Conservation (phyloP, 2,329 filamentous ascomycete genomes). For the Laburnicola sp. region DNA sequence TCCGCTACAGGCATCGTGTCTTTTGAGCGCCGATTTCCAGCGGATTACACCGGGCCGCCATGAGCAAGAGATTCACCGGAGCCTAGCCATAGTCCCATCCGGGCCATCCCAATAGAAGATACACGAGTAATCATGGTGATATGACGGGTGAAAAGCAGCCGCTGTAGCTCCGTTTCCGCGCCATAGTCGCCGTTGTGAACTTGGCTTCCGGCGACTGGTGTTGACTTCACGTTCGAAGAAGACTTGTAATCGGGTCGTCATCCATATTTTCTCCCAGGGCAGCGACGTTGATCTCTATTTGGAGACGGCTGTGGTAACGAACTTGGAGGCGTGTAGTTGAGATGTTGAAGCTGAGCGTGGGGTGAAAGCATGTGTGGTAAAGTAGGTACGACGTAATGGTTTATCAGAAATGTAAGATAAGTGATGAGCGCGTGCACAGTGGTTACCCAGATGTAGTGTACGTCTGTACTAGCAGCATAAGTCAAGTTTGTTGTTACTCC, state of each 20-base stretch:
- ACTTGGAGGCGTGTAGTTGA: too few species aligned
- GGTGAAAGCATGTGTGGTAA: too few species aligned
- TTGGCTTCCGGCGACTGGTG: neutral
- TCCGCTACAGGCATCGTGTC: too few species aligned
- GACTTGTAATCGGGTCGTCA: neutral
- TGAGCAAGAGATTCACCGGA: constrained; percentile 47
- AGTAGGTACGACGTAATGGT: too few species aligned
- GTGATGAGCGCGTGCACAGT: too few species aligned
- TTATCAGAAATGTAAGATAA: too few species aligned
- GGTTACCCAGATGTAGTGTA: too few species aligned
- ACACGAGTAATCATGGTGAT: constrained; percentile 48
- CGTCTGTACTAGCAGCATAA: too few species aligned
- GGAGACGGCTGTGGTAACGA: neutral
- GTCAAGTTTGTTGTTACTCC: too few species aligned
- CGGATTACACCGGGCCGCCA: constrained; percentile 46
- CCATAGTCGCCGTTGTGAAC: constrained; percentile 23
- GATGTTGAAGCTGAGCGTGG: too few species aligned
- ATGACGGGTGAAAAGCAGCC: constrained; percentile 47
- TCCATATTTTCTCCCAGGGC: neutral
- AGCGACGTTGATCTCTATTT: neutral
- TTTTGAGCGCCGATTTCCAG: too few species aligned
- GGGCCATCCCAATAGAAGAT: constrained; percentile 49
- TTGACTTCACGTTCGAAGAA: constrained; percentile 1
- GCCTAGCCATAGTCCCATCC: constrained; percentile 52
- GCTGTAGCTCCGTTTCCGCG: constrained; percentile 43